phyloP scores from a whole-genome alignment of 192 early-diverging fungal genomes.

The Jimgerdemannia flammicorona region DNA sequence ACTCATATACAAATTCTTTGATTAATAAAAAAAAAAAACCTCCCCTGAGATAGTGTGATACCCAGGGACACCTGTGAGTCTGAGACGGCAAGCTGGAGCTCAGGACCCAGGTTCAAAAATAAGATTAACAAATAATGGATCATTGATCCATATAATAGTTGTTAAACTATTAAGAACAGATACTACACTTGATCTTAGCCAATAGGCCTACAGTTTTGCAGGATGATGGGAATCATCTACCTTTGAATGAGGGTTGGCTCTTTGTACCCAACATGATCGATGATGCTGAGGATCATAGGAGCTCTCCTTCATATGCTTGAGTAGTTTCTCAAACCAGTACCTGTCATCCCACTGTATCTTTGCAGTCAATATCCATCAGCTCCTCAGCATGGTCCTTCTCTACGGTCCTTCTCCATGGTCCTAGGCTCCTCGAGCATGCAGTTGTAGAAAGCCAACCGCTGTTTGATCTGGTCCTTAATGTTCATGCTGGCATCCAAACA shows the following conservation, averaged over 20 bases:
- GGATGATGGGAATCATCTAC: too few relatives aligned
- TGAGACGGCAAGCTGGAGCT: too few relatives aligned
- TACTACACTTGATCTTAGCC: too few relatives aligned
- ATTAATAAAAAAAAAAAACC: too few relatives aligned
- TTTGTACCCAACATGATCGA: constrained; percentile 83
- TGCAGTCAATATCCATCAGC: constrained; percentile 56
- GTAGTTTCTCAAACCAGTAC: constrained; percentile 91
- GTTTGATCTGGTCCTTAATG: constrained; percentile 65
- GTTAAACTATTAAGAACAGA: too few relatives aligned
- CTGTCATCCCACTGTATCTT: constrained; percentile 82
- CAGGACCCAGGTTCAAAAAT: too few relatives aligned
- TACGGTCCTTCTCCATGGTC: constrained; percentile 42
- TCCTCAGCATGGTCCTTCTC: constrained; percentile 58
- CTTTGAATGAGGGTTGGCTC: constrained; percentile 97
- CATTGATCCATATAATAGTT: too few relatives aligned
- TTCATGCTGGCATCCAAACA: constrained; percentile 92
- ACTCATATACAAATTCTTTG: too few relatives aligned
- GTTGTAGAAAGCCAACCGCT: constrained; percentile 68
- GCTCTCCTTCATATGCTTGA: constrained; percentile 92
- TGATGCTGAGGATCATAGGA: constrained; percentile 62
- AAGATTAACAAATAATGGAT: too few relatives aligned
- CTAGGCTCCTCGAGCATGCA: constrained; percentile 56
- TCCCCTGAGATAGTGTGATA: too few relatives aligned
- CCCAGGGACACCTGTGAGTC: too few relatives aligned
- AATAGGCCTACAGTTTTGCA: too few relatives aligned